Evolutionary conservation across 2,329 filamentous ascomycete genomes (phyloP), one percentile per base, ranked within the genome.

Genomic region (Allantophomopsis lycopodina): DNA sequence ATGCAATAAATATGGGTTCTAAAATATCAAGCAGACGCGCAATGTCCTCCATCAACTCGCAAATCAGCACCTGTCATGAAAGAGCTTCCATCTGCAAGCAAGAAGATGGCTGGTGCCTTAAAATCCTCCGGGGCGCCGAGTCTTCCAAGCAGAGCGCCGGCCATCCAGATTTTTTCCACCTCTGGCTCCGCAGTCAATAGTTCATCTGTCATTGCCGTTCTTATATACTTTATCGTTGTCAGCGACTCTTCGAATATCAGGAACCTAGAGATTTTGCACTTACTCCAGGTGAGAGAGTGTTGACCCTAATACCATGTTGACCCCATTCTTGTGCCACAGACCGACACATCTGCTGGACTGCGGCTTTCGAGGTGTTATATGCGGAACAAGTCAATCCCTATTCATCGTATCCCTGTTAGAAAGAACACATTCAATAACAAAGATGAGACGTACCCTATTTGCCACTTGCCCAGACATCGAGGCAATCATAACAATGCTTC

Each of bases 121-220:
- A 82, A 84, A 56, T 87, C 81, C 37, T 76, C 65, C 0, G 81
- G 79, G 16, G 60, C 61, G 52, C 78, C 82, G 43, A 86, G 63
- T 28, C 76, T 69, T 20, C 71, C 76, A 39, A 94, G 66, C 85
- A 94, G 91, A 60, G 93, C 94, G 60, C 89, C 79, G 50, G 71
- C 79, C 13, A 83, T 75, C 87, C 87, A 94, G 44, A 78, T 71
- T 18, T 58, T 59, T 44, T 63, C 63, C 39, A 73, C 67, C 51
- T 87, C 82, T 0, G 86, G 86, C 48, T 74, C 83, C 46, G 81
- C 69, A 47, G 77, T 69, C 52, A 94, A 91, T 23, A 94, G 71
- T 42, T 74, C 71, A 55, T 84, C 74, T 1, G 89, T 83, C 87
- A 94, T 94, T 16, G 80, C 75, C 2, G 83, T 87, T 16, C 82